phyloP scores from a whole-genome alignment of 495 filamentous ascomycete species.

The Terfezia boudieri region DNA sequence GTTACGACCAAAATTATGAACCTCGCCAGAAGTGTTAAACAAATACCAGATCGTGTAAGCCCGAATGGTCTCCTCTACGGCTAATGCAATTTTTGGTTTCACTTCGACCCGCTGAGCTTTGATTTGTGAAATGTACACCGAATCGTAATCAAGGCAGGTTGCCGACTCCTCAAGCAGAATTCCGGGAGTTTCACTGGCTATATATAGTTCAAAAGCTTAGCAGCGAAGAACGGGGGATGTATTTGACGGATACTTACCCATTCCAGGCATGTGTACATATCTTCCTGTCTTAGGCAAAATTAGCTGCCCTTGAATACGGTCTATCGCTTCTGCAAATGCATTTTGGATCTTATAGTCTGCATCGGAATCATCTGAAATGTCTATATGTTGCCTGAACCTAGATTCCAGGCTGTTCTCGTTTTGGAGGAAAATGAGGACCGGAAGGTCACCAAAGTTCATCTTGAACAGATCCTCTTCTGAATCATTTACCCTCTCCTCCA shows the following conservation, averaged over 20 bases:
- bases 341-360: neutral
- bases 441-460: conserved; percentile 7
- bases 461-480: conserved; percentile 7
- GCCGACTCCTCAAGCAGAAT: conserved; percentile 5
- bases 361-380: neutral
- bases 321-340: neutral
- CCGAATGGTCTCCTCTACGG: conserved; percentile 7
- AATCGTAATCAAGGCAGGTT: conserved; percentile 1
- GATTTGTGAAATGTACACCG: conserved; percentile 2
- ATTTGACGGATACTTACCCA: no score
- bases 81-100: conserved; percentile 6
- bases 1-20: neutral
- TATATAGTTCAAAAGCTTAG: no score
- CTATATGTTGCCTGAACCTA: neutral
- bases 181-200: conserved; percentile 2
- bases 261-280: neutral
- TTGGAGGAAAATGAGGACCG: conserved; percentile 3
- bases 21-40: neutral
- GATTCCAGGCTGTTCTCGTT: conserved; percentile 2
- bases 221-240: no score
- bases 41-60: conserved; percentile 10
- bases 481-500: neutral
- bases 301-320: neutral
- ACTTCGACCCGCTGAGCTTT: conserved; percentile 7
- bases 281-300: neutral